Conservation (phyloP, 805 yeast species). For the Lipomyces chichibuensis region DNA sequence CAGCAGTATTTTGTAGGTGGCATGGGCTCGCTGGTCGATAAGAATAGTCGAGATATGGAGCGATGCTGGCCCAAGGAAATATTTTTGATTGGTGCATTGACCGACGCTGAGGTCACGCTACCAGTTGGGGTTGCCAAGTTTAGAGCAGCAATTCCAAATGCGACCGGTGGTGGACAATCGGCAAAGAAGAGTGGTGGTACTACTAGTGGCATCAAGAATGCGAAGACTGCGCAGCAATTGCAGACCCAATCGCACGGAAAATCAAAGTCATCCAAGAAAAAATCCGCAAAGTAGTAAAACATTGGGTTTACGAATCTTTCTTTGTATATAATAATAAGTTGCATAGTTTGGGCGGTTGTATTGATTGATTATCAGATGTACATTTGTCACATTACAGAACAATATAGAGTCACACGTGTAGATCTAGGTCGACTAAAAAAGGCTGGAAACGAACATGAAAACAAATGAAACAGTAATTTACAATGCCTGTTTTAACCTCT, state of each 20-base stretch:
- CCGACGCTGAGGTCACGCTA: constrained; percentile 68
- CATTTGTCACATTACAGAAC: background rate
- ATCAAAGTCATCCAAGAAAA: background rate
- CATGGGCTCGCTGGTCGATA: constrained; percentile 48
- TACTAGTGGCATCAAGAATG: background rate
- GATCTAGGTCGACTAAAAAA: background rate
- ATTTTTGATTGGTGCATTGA: constrained; percentile 57
- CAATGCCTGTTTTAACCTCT: constrained; percentile 34
- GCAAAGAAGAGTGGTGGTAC: background rate
- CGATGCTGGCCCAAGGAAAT: constrained; percentile 74
- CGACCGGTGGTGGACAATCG: constrained; percentile 1
- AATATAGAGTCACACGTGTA: no score
- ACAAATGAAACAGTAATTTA: constrained; percentile 1
- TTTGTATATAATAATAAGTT: background rate
- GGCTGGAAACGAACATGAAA: background rate
- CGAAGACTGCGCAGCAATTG: background rate
- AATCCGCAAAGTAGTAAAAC: background rate
- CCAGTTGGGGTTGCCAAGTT: constrained; percentile 72
- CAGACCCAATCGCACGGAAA: background rate
- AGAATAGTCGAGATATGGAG: constrained; percentile 51
- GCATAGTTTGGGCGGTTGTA: background rate
- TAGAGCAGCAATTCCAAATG: constrained; percentile 29
- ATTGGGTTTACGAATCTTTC: background rate
- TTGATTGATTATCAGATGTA: background rate
- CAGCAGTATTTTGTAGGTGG: constrained; percentile 59